phyloP scores from a whole-genome alignment of 306 rosid genomes.

The Pyrus betulifolia region DNA sequence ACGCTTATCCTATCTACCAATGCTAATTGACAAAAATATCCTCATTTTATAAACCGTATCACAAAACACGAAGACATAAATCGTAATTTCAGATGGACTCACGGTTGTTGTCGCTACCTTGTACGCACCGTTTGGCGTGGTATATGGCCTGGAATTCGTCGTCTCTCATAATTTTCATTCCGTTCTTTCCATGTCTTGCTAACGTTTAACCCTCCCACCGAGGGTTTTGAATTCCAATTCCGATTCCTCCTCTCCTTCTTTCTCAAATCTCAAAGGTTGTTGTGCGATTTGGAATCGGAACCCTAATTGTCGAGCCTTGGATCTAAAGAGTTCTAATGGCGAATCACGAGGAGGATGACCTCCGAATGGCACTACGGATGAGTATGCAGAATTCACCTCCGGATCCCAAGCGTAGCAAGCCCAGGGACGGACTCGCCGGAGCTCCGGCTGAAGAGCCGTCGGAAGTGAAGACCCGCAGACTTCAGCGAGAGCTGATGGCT shows the following conservation, averaged over 20 bases:
- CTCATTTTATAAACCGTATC: not conserved
- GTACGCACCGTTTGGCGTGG: slow-evolving; percentile 26
- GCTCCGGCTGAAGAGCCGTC: slow-evolving; percentile 48
- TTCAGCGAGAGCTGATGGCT: slow-evolving; percentile 88
- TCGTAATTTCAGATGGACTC: not conserved
- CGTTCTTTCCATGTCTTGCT: not conserved
- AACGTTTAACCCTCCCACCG: not conserved
- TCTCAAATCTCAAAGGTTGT: not conserved
- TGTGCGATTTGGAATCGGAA: slow-evolving; percentile 17
- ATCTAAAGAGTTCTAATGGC: slow-evolving; percentile 55
- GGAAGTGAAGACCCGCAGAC: slow-evolving; percentile 51
- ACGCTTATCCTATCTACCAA: not conserved
- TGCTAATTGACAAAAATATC: slow-evolving; percentile 3
- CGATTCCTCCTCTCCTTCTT: not conserved
- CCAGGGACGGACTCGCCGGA: slow-evolving; percentile 47
- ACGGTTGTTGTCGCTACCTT: not conserved
- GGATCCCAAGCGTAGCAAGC: slow-evolving; percentile 88
- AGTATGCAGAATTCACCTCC: slow-evolving; percentile 83
- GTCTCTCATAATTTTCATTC: not conserved
- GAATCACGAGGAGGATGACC: slow-evolving; percentile 90
- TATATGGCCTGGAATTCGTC: not conserved
- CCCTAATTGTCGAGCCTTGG: slow-evolving; percentile 34
- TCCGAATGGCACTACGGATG: slow-evolving; percentile 76
- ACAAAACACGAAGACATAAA: not conserved
- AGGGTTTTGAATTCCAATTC: slow-evolving; percentile 5